Evolutionary conservation across 495 filamentous ascomycete species (phyloP).

Genomic region (Clavariopsis aquatica): DNA sequence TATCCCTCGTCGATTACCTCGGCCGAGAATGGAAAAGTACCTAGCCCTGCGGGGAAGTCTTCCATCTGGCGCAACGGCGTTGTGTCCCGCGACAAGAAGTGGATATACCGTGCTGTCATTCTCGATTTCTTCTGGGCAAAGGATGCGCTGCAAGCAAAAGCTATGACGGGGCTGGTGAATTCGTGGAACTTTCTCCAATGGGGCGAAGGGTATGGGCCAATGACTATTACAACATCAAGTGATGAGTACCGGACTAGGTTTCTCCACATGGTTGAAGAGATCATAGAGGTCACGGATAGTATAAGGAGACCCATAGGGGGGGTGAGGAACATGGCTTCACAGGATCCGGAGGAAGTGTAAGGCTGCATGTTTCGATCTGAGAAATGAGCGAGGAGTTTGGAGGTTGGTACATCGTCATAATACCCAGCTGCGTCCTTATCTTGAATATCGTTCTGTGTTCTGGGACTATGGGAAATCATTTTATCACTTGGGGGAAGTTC

Average conservation of each 20-base stretch:
- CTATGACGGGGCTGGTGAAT: slow-evolving; percentile 62
- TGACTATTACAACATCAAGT: slow-evolving; percentile 69
- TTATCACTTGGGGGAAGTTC: too few species aligned
- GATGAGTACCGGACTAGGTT: slow-evolving; percentile 67
- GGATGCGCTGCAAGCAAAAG: slow-evolving; percentile 62
- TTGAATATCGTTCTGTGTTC: too few species aligned
- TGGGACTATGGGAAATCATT: too few species aligned
- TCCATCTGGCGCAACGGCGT: slow-evolving; percentile 59
- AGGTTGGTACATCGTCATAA: not conserved
- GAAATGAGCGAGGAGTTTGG: not conserved
- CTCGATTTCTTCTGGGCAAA: slow-evolving; percentile 73
- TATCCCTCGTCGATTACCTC: slow-evolving; percentile 48
- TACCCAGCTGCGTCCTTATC: too few species aligned
- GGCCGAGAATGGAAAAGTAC: slow-evolving; percentile 32
- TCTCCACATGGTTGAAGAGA: slow-evolving; percentile 58
- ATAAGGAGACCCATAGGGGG: slow-evolving; percentile 19
- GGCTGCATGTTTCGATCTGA: not conserved
- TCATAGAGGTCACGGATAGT: slow-evolving; percentile 50
- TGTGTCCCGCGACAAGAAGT: slow-evolving; percentile 58
- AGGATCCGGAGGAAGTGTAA: slow-evolving; percentile 6
- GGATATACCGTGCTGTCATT: slow-evolving; percentile 62
- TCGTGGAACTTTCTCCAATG: slow-evolving; percentile 59
- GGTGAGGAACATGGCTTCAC: not conserved
- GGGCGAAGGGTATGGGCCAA: slow-evolving; percentile 54
- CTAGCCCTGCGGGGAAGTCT: slow-evolving; percentile 10